phyloP scores from a whole-genome alignment of 1,284 basidiomycete genomes.

The Naganishia sp. region DNA sequence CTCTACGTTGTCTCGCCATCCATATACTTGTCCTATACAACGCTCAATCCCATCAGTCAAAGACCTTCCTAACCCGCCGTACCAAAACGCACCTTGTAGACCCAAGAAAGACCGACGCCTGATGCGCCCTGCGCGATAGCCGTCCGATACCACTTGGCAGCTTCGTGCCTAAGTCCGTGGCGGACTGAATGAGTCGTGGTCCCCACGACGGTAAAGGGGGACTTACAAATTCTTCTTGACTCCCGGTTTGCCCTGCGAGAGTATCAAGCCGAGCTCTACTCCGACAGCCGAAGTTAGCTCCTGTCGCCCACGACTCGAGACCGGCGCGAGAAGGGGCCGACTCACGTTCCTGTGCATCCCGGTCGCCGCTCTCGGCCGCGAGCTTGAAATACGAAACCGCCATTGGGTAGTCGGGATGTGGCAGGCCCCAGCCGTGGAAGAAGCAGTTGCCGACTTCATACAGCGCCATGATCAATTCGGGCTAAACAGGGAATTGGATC shows the following conservation, averaged over 20 bases:
- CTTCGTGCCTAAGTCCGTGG: constrained; percentile 41
- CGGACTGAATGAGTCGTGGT: neutral
- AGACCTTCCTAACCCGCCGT: neutral
- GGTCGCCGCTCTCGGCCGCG: constrained; percentile 49
- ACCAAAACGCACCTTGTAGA: constrained; percentile 47
- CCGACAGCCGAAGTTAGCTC: neutral
- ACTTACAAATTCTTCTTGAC: constrained; percentile 52
- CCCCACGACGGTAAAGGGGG: neutral
- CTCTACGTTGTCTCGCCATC: constrained; percentile 4
- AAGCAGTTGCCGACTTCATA: constrained; percentile 52
- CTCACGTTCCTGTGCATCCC: constrained; percentile 52
- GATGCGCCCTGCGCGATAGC: constrained; percentile 46
- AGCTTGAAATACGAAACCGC: constrained; percentile 49
- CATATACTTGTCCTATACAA: constrained; percentile 40
- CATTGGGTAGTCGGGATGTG: constrained; percentile 39
- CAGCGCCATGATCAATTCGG: constrained; percentile 47
- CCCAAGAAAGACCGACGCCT: constrained; percentile 52
- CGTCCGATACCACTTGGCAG: constrained; percentile 53
- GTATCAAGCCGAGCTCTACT: constrained; percentile 33
- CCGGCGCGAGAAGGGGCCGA: constrained; percentile 4
- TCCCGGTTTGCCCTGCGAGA: constrained; percentile 48
- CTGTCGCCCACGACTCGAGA: neutral
- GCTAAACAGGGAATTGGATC: neutral
- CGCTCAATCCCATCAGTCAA: neutral
- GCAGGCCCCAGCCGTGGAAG: constrained; percentile 43